Conservation (phyloP, 1,284 basidiomycete species). For the Malassezia restricta region DNA sequence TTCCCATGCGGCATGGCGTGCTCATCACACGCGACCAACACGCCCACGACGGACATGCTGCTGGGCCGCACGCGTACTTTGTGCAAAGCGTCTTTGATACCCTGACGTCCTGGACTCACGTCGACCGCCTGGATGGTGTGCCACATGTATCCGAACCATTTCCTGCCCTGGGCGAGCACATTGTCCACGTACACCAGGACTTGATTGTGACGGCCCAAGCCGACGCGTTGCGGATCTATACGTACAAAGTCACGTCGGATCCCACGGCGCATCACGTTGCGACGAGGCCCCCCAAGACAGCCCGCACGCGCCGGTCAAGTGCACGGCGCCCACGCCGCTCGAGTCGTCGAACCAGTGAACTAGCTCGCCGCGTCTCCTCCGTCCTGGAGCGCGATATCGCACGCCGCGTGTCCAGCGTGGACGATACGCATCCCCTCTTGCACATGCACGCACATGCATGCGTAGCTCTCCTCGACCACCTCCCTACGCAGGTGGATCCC, state of each 20-base stretch:
- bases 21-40: conserved; percentile 27
- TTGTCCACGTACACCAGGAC: conserved; percentile 17
- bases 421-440: conserved; percentile 16
- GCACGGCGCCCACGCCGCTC: conserved; percentile 2
- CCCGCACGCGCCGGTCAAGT: background rate
- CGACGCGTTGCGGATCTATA: conserved; percentile 21
- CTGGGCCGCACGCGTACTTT: conserved; percentile 29
- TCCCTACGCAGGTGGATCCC: conserved; percentile 8
- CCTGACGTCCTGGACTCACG: conserved; percentile 10
- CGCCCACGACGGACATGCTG: background rate
- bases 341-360: background rate
- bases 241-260: conserved; percentile 17
- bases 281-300: conserved; percentile 8
- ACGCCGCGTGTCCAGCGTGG: background rate
- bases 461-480: conserved; percentile 27
- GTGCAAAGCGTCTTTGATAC: conserved; percentile 31
- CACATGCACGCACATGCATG: conserved; percentile 27
- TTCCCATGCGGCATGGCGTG: conserved; percentile 24
- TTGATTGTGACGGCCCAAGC: conserved; percentile 22
- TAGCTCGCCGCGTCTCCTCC: background rate
- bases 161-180: conserved; percentile 21
- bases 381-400: background rate
- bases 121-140: background rate
- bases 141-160: conserved; percentile 23
- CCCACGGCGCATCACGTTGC: conserved; percentile 15